Conservation (phyloP, 768 basidiomycete species). For the Tremella fuciformis region DNA sequence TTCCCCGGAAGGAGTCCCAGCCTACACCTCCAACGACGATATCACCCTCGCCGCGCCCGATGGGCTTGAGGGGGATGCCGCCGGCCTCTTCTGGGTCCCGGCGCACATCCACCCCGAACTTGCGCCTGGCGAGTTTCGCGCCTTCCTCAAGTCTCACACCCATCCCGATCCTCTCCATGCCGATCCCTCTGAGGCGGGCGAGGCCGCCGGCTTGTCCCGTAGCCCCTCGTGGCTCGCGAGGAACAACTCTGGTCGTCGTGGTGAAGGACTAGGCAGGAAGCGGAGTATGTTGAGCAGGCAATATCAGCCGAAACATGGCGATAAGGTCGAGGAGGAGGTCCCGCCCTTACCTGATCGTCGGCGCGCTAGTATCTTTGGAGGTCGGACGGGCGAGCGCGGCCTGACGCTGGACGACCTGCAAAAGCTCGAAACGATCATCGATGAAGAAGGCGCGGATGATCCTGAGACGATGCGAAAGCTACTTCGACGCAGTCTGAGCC, state of each 20-base stretch:
- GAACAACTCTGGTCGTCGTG: conserved; percentile 51
- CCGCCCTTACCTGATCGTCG: conserved; percentile 54
- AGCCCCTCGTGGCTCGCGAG: conserved; percentile 32
- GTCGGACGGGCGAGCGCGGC: conserved; percentile 67
- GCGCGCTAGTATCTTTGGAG: conserved; percentile 63
- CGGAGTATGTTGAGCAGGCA: conserved; percentile 92
- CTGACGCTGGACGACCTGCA: conserved; percentile 93
- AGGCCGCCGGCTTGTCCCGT: conserved; percentile 27
- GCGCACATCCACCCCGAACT: conserved; percentile 95
- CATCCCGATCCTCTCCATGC: conserved; percentile 52
- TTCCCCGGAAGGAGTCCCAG: conserved; percentile 19
- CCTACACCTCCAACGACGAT: conserved; percentile 40
- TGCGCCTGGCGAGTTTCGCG: conserved; percentile 91
- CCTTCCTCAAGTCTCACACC: conserved; percentile 90
- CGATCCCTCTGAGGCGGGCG: conserved; percentile 18
- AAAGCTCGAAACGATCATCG: conserved; percentile 84
- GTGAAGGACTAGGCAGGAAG: conserved; percentile 66
- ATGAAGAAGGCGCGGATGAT: conserved; percentile 75
- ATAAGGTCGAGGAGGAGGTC: conserved; percentile 68
- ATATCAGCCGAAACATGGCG: conserved; percentile 76
- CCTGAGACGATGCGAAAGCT: conserved; percentile 73
- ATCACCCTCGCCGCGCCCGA: conserved; percentile 43
- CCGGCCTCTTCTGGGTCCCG: conserved; percentile 97
- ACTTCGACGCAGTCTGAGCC: conserved; percentile 78
- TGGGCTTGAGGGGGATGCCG: conserved; percentile 63